These are phyloP conservation scores for Trichoderma endophyticum DNA, from an alignment of 2,329 filamentous ascomycete species.

Conservation along the genomic window DNA sequence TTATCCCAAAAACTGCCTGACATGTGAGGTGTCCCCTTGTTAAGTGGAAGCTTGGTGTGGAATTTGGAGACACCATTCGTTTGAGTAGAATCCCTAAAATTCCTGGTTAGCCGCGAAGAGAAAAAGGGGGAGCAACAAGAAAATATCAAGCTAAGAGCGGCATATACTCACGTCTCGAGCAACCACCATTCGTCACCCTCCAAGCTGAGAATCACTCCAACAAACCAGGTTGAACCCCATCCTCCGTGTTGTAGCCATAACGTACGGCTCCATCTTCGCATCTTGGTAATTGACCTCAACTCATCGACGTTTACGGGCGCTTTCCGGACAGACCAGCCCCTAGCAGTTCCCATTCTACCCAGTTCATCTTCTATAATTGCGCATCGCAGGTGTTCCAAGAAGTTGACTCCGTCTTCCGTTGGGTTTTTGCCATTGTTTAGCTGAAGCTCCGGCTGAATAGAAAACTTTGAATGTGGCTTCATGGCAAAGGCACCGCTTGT, in stretches of 20 bases:
- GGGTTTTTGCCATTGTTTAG: conserved; percentile 61
- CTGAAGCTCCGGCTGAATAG: conserved; percentile 57
- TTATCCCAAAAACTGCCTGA: conserved; percentile 52
- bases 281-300: conserved; percentile 59
- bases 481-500: conserved; percentile 74
- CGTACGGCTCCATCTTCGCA: conserved; percentile 60
- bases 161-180: conserved; percentile 54
- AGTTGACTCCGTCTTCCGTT: conserved; percentile 53
- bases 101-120: conserved; percentile 20
- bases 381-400: conserved; percentile 61
- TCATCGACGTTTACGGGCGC: conserved; percentile 51
- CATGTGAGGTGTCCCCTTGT: conserved; percentile 42
- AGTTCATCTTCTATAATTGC: conserved; percentile 60
- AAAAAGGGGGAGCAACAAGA: neutral
- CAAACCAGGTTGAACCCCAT: conserved; percentile 71
- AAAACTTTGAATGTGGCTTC: conserved; percentile 58
- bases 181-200: conserved; percentile 79
- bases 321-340: conserved; percentile 60
- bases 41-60: conserved; percentile 43
- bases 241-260: conserved; percentile 67
- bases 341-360: conserved; percentile 55
- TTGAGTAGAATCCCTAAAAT: conserved; percentile 28
- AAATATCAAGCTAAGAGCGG: neutral
- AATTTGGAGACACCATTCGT: conserved; percentile 29
- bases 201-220: conserved; percentile 68